phyloP scores from a whole-genome alignment of 345 rosid species.

The Salix viminalis region DNA sequence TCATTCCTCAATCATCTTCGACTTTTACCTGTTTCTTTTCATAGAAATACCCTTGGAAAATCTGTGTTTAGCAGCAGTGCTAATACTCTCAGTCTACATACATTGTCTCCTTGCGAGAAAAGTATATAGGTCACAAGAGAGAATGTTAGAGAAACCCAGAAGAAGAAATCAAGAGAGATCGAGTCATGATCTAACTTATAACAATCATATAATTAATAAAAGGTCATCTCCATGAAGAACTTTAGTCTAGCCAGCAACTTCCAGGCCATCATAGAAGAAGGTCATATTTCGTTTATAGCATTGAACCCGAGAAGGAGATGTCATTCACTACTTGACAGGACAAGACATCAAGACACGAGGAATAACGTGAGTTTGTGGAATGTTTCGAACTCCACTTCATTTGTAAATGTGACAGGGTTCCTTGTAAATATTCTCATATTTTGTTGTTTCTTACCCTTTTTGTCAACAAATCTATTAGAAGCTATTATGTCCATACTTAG shows the following conservation, averaged over 20 bases:
- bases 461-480: background rate
- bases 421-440: background rate
- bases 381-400: conserved; percentile 7
- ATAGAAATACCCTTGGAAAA: conserved; percentile 4
- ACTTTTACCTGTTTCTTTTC: conserved; percentile 17
- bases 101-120: background rate
- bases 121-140: background rate
- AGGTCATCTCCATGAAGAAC: background rate
- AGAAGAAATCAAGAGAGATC: background rate
- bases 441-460: background rate
- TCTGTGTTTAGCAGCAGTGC: background rate
- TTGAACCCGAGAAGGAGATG: background rate
- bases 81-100: background rate
- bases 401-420: background rate
- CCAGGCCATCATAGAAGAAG: conserved; percentile 10
- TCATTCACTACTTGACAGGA: conserved; percentile 1
- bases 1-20: conserved; percentile 44
- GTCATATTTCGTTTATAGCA: conserved; percentile 6
- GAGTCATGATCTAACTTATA: conserved; percentile 4
- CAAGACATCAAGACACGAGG: conserved; percentile 10
- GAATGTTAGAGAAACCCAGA: background rate
- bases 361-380: conserved; percentile 1
- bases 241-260: background rate
- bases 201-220: conserved; percentile 5
- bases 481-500: background rate